Base-by-base conservation (phyloP, 176 grass and related monocot genomes). In the Musa troglodytarum region DNA sequence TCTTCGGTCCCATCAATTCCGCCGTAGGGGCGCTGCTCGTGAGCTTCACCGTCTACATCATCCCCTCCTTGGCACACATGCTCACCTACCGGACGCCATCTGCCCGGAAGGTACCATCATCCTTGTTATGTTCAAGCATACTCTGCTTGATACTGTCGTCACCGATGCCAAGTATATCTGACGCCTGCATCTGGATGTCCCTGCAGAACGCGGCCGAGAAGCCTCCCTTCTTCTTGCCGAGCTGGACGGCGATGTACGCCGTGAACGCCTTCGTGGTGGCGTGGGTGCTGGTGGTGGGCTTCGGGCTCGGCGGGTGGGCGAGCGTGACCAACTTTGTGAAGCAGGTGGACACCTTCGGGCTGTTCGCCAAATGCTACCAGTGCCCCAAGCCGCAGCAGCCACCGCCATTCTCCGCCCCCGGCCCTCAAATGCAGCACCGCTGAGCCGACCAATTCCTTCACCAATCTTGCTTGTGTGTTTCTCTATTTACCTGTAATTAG, bases 331-430 rank as follows among this genome's bases (percentile, higher is more conserved):
- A 93, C 78, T 93, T 93, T 85, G 1, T 93, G 56, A 78, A 50
- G 62, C 90, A 93, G 80, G 84, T 93, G 82, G 80, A 93, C 87
- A 93, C 87, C 70, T 93, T 93, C 74, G 90, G 90, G 0, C 87
- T 93, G 77, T 93, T 93, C 75, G 90, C 87, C 85, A 93, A 89
- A 77, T 93, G 90, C 90, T 93, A 93, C 78, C 90, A 93, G 71
- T 93, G 90, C 61, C 90, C 90, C 50, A 93, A 93, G 80, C 53
- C 89, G 13, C 72, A 26, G 13, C 19, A 73, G 11, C 53, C 71
- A 22, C 28, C 68, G 5, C 10, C 22, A 43, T 43, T 43, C 34
- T 6, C 34, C 6, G 34, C 16, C 14, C 19, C 15, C 6, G 57
- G 15, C 57, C 57, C 17, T 19, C 7, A 19, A 15, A 8, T 7